Evolutionary conservation across 108 stramenopile genomes (phyloP).

Genomic region (Parmales sp.): DNA sequence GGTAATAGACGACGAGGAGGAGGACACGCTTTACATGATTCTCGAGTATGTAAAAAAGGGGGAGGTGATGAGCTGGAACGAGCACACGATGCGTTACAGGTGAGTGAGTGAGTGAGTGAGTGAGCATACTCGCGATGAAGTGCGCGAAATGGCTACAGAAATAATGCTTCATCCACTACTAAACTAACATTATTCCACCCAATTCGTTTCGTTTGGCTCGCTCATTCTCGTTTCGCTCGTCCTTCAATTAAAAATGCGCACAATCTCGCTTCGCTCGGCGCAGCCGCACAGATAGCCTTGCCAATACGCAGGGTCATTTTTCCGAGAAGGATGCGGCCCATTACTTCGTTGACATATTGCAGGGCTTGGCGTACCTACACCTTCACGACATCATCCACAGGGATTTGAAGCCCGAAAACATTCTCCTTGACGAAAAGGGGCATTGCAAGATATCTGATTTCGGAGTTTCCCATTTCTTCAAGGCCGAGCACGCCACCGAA

Average conservation of each 20-base stretch:
- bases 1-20: slow-evolving; percentile 71
- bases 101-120: too few species aligned
- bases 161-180: background rate
- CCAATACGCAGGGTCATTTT: slow-evolving; percentile 49
- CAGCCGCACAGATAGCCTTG: background rate
- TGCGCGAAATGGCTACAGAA: background rate
- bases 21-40: slow-evolving; percentile 70
- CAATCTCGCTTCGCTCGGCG: too few species aligned
- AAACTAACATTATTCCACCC: background rate
- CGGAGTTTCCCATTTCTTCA: slow-evolving; percentile 77
- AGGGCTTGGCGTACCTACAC: slow-evolving; percentile 77
- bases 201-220: background rate
- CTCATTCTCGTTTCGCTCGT: too few species aligned
- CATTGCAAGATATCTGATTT: slow-evolving; percentile 74
- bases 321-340: slow-evolving; percentile 57
- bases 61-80: slow-evolving; percentile 68
- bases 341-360: slow-evolving; percentile 74
- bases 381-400: slow-evolving; percentile 68
- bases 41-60: slow-evolving; percentile 76
- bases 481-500: slow-evolving; percentile 58
- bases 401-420: slow-evolving; percentile 68
- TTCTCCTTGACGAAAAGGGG: slow-evolving; percentile 42
- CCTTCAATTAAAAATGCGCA: too few species aligned
- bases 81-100: background rate
- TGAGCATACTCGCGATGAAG: too few species aligned